These are phyloP conservation scores for Artemisia tridentata DNA, from an alignment of 129 eudicot species.

Conservation along the genomic window DNA sequence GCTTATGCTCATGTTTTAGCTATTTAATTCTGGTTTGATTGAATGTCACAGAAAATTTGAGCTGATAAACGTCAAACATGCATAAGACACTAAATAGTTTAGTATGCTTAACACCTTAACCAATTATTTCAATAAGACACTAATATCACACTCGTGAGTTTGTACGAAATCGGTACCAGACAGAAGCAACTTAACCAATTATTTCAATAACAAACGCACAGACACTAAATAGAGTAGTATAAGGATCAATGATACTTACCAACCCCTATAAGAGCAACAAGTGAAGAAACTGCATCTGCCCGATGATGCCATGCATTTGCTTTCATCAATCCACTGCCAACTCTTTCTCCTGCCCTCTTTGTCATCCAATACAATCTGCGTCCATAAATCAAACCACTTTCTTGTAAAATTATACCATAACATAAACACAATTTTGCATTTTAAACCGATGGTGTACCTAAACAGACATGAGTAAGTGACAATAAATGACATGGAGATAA, in stretches of 20 bases:
- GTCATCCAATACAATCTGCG: constrained; percentile 85
- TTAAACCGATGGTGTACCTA: not conserved
- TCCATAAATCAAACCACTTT: not conserved
- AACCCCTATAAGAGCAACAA: constrained; percentile 97
- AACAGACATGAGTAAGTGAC: not conserved
- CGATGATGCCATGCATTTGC: constrained; percentile 99
- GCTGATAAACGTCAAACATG: no score
- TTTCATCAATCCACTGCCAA: constrained; percentile 98
- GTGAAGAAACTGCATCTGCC: constrained; percentile 91
- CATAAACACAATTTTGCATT: not conserved
- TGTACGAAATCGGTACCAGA: no score
- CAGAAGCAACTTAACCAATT: no score
- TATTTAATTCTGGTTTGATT: no score
- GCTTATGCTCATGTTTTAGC: no score
- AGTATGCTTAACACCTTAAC: no score
- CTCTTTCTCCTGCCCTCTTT: constrained; percentile 86
- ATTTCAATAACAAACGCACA: no score
- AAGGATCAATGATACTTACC: constrained; percentile 48
- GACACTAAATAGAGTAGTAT: not conserved
- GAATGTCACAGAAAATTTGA: no score
- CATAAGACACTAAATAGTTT: no score
- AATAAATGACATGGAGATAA: not conserved
- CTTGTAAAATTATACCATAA: constrained; percentile 8
- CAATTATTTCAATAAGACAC: no score
- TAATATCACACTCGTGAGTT: no score